Base-by-base conservation (phyloP, 148 eudicot species). In the Camellia lanceoleosa region DNA sequence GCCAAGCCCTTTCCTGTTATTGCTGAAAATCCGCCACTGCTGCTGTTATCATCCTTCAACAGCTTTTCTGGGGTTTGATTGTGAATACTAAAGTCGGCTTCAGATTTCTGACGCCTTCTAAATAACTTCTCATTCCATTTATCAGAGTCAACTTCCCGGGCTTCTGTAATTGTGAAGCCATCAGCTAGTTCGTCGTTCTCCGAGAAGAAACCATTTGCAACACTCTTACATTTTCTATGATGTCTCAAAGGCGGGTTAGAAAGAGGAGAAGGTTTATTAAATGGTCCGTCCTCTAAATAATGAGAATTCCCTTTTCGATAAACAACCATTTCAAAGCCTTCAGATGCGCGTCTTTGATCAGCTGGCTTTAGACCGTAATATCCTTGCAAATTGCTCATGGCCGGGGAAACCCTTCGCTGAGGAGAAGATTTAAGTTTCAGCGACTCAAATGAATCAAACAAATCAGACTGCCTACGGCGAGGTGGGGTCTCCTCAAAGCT, bases 1-100 rank as follows among this genome's bases (percentile, higher is more conserved):
- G 98, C 97, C 83, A 96, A 86, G 52, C 99, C 95, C 76, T 92
- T 91, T 46, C 95, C 97, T 13, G 92, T 85, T 47, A 82, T 88
- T 46, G 95, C 83, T 14, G 95, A 90, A 85, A 96, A 91, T 80
- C 91, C 89, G 81, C 87, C 84, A 19, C 89, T 74, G 71, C 71
- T 86, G 44, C 85, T 83, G 76, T 86, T 91, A 68, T 92, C 96
- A 81, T 91, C 94, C 87, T 92, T 92, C 78, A 96, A 75, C 76
- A 96, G 69, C 84, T 77, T 87, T 75, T 92, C 97, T 0, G 94
- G 94, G 72, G 97, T 81, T 30, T 30, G 38, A 30, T 30, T 30
- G 47, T 85, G 90, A 46, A 76, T 43, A 52, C 56, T 70, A 51
- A 89, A 86, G 80, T 92, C 93, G 3, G 86, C 91, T 71, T 88